phyloP scores from a whole-genome alignment of 1,284 basidiomycete genomes.

The Salmacisia buchloeana region DNA sequence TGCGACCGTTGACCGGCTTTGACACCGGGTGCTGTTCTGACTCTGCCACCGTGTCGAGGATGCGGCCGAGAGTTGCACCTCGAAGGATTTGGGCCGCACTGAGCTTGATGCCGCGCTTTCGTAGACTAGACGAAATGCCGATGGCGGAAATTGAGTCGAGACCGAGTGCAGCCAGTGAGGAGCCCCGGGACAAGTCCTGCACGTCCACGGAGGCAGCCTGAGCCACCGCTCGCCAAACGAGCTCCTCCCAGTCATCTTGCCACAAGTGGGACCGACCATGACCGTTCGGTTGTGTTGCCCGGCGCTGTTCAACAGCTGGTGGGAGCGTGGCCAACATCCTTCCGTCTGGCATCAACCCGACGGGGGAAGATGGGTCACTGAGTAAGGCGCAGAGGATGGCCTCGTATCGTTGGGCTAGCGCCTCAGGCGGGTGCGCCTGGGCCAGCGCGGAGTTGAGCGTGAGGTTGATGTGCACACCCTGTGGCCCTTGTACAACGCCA shows the following conservation, averaged over 20 bases:
- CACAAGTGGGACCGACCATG: too few relatives aligned
- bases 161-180: constrained; percentile 31
- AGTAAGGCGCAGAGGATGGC: neutral
- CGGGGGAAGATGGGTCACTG: neutral
- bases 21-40: too few relatives aligned
- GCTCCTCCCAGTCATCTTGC: neutral
- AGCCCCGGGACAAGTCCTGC: neutral
- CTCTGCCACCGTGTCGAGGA: constrained; percentile 22
- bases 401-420: neutral
- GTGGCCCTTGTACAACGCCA: neutral
- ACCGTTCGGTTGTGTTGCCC: neutral
- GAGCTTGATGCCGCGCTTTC: constrained; percentile 19
- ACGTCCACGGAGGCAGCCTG: neutral
- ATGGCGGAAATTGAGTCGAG: constrained; percentile 47
- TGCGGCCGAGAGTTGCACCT: constrained; percentile 32
- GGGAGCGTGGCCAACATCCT: neutral
- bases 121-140: constrained; percentile 32
- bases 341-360: neutral
- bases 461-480: neutral
- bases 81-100: constrained; percentile 20
- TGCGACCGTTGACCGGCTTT: neutral
- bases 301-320: neutral
- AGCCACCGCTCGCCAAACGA: constrained; percentile 1
- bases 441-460: too few relatives aligned
- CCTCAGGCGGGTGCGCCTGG: neutral